Base-by-base conservation (phyloP, 2,329 filamentous ascomycete genomes). In the Fusarium pilosicola region DNA sequence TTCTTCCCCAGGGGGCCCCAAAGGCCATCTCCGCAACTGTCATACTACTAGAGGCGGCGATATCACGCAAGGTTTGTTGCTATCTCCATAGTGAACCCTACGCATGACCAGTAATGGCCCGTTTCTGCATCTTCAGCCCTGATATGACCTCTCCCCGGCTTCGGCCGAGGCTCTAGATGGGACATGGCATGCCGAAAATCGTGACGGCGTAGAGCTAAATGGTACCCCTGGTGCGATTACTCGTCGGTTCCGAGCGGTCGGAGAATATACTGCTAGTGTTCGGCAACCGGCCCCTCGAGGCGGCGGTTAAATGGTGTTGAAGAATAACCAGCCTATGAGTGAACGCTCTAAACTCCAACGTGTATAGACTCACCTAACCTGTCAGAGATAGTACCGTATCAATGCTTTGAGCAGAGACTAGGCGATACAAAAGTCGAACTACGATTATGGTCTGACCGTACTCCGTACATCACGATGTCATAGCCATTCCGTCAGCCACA, bases 21-120 rank as follows among this genome's bases (percentile, higher is more conserved):
- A 36, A 65, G 70, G 52, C 57, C 59, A 63, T 72, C 72, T 76
- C 70, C 65, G 55, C 59, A 71, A 58, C 20, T 17, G 45, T 74
- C 74, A 46, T 69, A 48, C 60, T 67, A 75, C 52, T 30, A 32
- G 28, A 46, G 49, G n/a, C 44, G 41, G n/a, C 26, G 64, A 30
- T 30, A 65, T 69, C 67, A 76, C 59, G 69, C 74, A 68, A 76
- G 20, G 26, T 34, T 26, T 26, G 36, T n/a, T 49, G 48, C n/a
- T 42, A 32, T 65, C 32, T 51, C 24, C 42, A 42, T 54, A 67
- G 45, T 28, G 26, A 58, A 12, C 11, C 44, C 41, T 59, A 34
- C 62, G 49, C 49, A 67, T 67, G 73, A 74, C 48, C 14, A 44
- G 28, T 32, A 49, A 73, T 54, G 54, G 58, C 57, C 62, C 63